These are phyloP conservation scores for Gossypium trilobum DNA, from an alignment of 441 rosid genomes.

Conservation along the genomic window DNA sequence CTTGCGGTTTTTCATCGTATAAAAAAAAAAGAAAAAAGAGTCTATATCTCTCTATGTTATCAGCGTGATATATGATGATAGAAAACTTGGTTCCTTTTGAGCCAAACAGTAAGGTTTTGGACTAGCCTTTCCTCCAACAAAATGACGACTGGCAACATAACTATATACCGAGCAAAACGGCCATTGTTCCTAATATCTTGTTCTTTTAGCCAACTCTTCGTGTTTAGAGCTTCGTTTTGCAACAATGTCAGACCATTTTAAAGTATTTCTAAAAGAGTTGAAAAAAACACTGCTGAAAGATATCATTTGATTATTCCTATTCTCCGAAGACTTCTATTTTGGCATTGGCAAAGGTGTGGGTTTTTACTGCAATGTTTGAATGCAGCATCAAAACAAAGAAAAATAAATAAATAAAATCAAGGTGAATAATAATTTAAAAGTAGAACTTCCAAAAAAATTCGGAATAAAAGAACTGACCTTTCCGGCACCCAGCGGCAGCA, in stretches of 20 bases:
- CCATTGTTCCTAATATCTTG: too few relatives aligned
- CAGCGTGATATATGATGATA: too few relatives aligned
- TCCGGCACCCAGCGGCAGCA: constrained; percentile 45
- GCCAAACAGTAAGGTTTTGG: background rate
- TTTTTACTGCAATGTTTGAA: background rate
- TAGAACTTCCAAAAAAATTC: background rate
- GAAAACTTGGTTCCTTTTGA: background rate
- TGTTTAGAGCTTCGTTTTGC: background rate
- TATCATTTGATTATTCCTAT: background rate
- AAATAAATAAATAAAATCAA: background rate
- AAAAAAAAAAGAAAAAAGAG: background rate
- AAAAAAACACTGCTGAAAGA: background rate
- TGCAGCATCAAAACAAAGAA: background rate
- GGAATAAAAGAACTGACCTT: constrained; percentile 40
- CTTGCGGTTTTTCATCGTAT: background rate
- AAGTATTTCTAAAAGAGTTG: background rate
- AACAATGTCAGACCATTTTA: background rate
- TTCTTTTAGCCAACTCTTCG: background rate
- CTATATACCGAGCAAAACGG: too few relatives aligned
- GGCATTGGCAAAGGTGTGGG: background rate
- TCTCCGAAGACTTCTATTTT: background rate
- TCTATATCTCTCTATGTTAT: background rate
- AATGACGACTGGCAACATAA: background rate
- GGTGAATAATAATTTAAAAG: background rate
- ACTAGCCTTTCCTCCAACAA: background rate